Base-by-base conservation (phyloP, 2,329 filamentous ascomycete genomes). In the Colletotrichum somersetense region DNA sequence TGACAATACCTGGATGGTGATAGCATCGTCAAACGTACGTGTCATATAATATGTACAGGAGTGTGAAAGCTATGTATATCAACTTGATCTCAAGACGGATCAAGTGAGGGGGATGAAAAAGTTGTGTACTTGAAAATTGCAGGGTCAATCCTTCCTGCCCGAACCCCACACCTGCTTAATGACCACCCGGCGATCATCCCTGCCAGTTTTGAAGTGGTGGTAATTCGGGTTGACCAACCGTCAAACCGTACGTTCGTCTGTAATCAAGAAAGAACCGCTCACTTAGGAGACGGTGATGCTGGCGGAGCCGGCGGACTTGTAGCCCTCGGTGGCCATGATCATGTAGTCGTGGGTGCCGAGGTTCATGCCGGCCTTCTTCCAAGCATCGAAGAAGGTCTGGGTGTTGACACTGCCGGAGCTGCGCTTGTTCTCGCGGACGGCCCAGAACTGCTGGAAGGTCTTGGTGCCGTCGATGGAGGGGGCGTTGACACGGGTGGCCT, bases 261-360 rank as follows among this genome's bases (percentile, higher is more conserved):
- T 10, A 8, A n/a, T 16, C 33, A 23, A 23, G 3, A n/a, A 11
- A 53, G 8, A 2, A 30, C 11, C 30, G 7, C n/a, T 50, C 35
- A 5, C 35, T 72, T 44, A 69, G 35, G 70, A 62, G 7, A 67
- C 66, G 14, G 70, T 69, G 71, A 88, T 87, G 61, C 76, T 79
- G 53, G 86, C 81, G 61, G 79, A 81, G 0, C 87, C 87, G 70
- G 80, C 83, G 79, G 86, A 87, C 73, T 82, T 79, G 78, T 88
- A 88, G 3, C 86, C 87, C 78, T 89, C 87, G 0, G 85, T 86
- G 16, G 87, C 87, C 30, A 88, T 79, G 72, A 89, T 87, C 82
- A 86, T 83, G 77, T 89, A 89, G 77, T 89, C 81, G 14, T 69
- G 67, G 75, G 83, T 81, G 4, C 87, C 88, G 14, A 89, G 76